Evolutionary conservation across 352 stramenopile genomes (phyloP), one percentile per base, ranked within the genome.

Genomic region (Phytophthora ramorum): DNA sequence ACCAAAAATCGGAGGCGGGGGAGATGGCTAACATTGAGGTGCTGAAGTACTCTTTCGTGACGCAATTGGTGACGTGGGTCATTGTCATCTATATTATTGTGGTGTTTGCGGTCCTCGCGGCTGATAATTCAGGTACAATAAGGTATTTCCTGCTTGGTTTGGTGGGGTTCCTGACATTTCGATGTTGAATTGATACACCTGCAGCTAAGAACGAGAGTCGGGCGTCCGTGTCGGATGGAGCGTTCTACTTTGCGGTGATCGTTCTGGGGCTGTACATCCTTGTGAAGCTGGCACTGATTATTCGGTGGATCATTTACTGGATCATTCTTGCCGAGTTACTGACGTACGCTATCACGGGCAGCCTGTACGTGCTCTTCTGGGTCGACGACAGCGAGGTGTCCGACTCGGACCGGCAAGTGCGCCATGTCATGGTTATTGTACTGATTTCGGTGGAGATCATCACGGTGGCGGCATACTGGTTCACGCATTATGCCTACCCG

Each of bases 271-370:
- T 91, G 35, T 92, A 93, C 57, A 41, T 93, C 24, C 76, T 95
- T 16, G 82, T 90, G 1, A 75, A 89, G 46, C 63, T 96, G 34
- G 75, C 84, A 16, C 51, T 96, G 43, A 69, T 97, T 20, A 85
- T 94, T 44, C 85, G 86, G 46, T 95, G 90, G 87, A 67, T 96
- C 45, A 71, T 97, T 22, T 97, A 95, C 67, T 95, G 79, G 78
- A 75, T 93, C 26, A 73, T 96, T 37, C 44, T 93, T 24, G 83
- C 79, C 1, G 78, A 89, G 35, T 67, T 91, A 55, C 53, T 89
- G 45, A 89, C 67, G 10, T 85, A 80, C 53, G 58, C 78, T 7
- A 64, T 87, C 30, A 87, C 83, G 1, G 58, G 61, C 28, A 82
- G 79, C 41, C 47, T 89, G 19, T 78, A 75, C 37, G 69, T 85